These are phyloP conservation scores for Chamaecyparis obtusa DNA, from an alignment of 75 land plant species.

Conservation along the genomic window DNA sequence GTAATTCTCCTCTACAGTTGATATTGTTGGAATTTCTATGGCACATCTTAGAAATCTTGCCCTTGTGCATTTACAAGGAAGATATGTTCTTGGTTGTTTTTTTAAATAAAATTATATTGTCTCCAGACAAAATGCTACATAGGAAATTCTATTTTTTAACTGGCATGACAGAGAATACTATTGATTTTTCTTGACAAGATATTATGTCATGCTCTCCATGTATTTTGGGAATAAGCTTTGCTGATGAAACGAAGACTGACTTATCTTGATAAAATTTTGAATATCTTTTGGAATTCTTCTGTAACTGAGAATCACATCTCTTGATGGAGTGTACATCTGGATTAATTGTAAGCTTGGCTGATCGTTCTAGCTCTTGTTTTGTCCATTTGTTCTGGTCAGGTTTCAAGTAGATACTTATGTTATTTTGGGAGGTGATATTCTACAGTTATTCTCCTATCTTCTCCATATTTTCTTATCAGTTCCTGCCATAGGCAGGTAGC, in stretches of 20 bases:
- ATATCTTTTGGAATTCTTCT: too few species aligned
- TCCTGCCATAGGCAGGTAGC: too few species aligned
- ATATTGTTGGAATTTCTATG: not conserved
- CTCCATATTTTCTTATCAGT: not conserved
- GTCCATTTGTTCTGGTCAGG: not conserved
- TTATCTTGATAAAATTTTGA: not conserved
- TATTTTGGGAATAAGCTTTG: not conserved
- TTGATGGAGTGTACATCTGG: not conserved
- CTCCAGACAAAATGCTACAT: not conserved
- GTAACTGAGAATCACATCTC: too few species aligned
- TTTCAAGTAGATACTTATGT: not conserved
- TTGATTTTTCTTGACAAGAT: not conserved
- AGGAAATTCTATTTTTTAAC: not conserved
- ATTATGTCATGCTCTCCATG: not conserved
- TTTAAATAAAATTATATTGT: not conserved
- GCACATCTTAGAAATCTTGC: constrained; percentile 39
- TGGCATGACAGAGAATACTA: not conserved
- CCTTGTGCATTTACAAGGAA: too few species aligned
- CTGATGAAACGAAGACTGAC: not conserved
- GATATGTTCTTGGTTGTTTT: not conserved
- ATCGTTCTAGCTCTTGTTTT: not conserved
- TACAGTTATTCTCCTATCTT: not conserved
- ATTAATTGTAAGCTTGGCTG: not conserved
- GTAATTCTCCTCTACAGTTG: constrained; percentile 31
- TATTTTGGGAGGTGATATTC: not conserved